These are phyloP conservation scores for Nidula microcarpa DNA, from an alignment of 768 basidiomycete genomes.

Conservation along the genomic window DNA sequence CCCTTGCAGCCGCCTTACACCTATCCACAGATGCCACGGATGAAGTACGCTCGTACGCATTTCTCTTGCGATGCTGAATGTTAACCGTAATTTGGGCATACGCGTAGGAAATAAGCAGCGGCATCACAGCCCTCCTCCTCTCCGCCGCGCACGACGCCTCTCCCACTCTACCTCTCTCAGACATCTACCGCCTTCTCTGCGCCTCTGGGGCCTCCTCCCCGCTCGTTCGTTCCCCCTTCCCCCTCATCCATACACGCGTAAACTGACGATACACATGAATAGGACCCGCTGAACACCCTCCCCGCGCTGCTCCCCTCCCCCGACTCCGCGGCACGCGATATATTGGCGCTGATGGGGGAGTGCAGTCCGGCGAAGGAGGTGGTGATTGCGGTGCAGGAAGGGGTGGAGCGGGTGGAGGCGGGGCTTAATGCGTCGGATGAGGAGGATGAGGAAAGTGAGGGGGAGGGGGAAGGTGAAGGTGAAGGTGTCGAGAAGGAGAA, in stretches of 20 bases:
- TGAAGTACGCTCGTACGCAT: conserved; percentile 6
- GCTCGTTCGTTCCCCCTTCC: conserved; percentile 17
- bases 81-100: not conserved
- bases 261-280: conserved; percentile 1
- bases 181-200: conserved; percentile 25
- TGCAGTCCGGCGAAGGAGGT: conserved; percentile 42
- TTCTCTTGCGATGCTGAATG: not conserved
- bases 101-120: conserved; percentile 18
- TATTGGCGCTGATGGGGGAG: conserved; percentile 37
- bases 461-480: conserved; percentile 2
- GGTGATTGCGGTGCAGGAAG: conserved; percentile 43
- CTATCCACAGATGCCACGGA: conserved; percentile 8
- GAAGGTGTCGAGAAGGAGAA: too few species aligned
- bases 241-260: not conserved
- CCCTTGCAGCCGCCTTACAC: conserved; percentile 9
- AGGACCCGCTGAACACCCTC: conserved; percentile 45
- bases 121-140: conserved; percentile 29
- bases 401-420: conserved; percentile 30
- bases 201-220: conserved; percentile 10
- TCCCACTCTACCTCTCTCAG: conserved; percentile 21
- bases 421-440: conserved; percentile 14
- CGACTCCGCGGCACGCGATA: conserved; percentile 32
- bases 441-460: conserved; percentile 22
- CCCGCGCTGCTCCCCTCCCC: conserved; percentile 33
- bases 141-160: conserved; percentile 28